Percentiles rank a stretch among this genome's conserved stretches.
Conservation (phyloP, 78 protist genomes). For the Chrysochromulina parva region DNA sequence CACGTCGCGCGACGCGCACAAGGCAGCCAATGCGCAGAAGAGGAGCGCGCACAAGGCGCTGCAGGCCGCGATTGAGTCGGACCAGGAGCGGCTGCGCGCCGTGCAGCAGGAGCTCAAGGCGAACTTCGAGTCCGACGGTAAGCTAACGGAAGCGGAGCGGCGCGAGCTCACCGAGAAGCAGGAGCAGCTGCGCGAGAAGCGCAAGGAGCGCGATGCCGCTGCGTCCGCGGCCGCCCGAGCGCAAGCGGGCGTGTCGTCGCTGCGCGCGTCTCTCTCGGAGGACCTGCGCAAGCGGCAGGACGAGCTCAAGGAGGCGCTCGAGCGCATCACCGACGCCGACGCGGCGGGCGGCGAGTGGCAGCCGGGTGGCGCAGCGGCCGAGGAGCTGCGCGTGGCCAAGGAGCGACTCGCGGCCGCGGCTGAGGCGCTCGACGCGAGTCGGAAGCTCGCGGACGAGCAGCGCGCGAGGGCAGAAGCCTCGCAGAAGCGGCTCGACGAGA, state of each 20-base stretch:
- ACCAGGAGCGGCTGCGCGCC: neutral
- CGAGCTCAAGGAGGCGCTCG: neutral
- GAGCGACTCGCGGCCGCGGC: no score
- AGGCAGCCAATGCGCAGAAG: no score
- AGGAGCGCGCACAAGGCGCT: no score
- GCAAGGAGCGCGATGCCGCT: neutral
- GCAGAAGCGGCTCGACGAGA: neutral
- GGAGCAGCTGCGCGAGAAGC: neutral
- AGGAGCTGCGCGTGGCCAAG: no score
- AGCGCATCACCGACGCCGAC: neutral
- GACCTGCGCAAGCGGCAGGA: neutral
- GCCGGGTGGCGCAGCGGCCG: neutral
- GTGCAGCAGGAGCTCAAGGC: neutral
- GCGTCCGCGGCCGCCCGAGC: neutral
- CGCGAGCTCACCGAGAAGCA: neutral
- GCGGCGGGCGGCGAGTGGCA: neutral
- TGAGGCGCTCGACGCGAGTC: no score
- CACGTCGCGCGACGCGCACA: no score
- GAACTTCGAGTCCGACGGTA: neutral
- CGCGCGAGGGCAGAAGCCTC: no score
- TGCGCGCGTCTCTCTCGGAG: neutral
- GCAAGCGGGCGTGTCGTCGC: no score
- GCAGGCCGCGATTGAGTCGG: neutral
- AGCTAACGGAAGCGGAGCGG: no score
- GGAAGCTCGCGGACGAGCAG: no score